Evolutionary conservation across 2,329 filamentous ascomycete species (phyloP), one percentile per base, ranked within the genome.

Genomic region (Arachnomyces sp.): DNA sequence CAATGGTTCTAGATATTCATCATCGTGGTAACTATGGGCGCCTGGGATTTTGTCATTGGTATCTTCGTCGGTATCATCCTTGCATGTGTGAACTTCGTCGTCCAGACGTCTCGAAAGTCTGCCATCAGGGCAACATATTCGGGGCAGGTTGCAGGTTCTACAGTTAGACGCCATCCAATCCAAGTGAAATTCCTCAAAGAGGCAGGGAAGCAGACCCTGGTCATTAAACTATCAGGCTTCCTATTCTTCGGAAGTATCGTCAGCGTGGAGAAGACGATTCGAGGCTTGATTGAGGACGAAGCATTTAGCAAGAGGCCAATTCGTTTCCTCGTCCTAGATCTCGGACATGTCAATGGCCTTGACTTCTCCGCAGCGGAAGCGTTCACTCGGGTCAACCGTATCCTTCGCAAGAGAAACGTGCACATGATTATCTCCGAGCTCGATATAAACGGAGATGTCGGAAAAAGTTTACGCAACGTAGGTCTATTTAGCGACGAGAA

Each of bases 241-340:
- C 76, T 98, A n/a, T 98, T 98, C 71, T 98, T 98, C 52, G 92
- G 92, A 12, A 96, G 89, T 2, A 95, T 98, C 49, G 90, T 95
- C 39, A 87, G 86, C 35, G 90, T 98, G 0, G 92, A 98, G 61
- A 84, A 86, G 47, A 84, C 84, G 48, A 89, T 96, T 45, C 78
- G 89, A 15, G 78, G 74, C 3, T 68, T 96, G 25, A 81, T 96
- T 34, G 82, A 89, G 18, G 87, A 94, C 21, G 81, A 90, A 45
- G 76, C 80, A 2, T 96, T 95, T 57, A 69, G 72, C 17, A 70
- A 78, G 48, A 76, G 81, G 38, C 88, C 90, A 0, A 92, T 96
- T 57, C 83, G 86, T 49, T 98, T 88, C 59, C 71, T 98, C 31
- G 78, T 98, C 13, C 72, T 98, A 30, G 92, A 98, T 57, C 75